Evolutionary conservation across 805 yeast species (phyloP).

Genomic region (Kodamaea neixiangensis): DNA sequence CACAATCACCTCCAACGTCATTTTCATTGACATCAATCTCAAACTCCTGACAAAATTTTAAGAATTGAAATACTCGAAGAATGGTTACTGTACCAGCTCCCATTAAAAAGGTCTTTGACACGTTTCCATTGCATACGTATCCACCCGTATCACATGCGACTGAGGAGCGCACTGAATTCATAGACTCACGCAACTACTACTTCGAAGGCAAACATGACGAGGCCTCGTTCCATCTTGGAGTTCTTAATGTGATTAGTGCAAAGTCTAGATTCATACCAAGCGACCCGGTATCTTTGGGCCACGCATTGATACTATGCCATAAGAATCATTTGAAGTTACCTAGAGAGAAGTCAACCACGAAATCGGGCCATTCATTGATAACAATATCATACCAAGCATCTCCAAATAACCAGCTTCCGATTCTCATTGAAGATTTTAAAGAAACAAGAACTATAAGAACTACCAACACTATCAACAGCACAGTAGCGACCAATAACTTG

Average conservation of each 20-base stretch:
- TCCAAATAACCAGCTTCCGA: slow-evolving; percentile 52
- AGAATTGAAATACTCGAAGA: not conserved
- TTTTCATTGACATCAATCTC: not conserved
- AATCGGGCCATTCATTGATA: slow-evolving; percentile 35
- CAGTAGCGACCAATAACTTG: slow-evolving; percentile 13
- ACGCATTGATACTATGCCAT: slow-evolving; percentile 47
- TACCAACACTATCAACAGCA: slow-evolving; percentile 7
- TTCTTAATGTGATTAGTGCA: slow-evolving; percentile 43
- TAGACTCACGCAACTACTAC: slow-evolving; percentile 12
- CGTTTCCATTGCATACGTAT: slow-evolving; percentile 51
- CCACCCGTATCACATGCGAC: slow-evolving; percentile 33
- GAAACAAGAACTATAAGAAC: slow-evolving; percentile 7
- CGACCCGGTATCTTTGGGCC: slow-evolving; percentile 58
- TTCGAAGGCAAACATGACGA: slow-evolving; percentile 20
- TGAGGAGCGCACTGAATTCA: slow-evolving; percentile 10
- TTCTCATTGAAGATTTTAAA: slow-evolving; percentile 51
- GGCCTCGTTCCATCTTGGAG: slow-evolving; percentile 52
- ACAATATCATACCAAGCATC: slow-evolving; percentile 52
- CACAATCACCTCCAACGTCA: too few species aligned
- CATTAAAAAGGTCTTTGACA: slow-evolving; percentile 46
- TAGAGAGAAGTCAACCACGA: slow-evolving; percentile 7
- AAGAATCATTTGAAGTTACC: slow-evolving; percentile 50
- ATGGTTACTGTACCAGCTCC: slow-evolving; percentile 41
- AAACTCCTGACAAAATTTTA: not conserved
- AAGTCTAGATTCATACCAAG: slow-evolving; percentile 44